phyloP scores from a whole-genome alignment of 1,139 yeast genomes.

The Saccharomyces hybrid region DNA sequence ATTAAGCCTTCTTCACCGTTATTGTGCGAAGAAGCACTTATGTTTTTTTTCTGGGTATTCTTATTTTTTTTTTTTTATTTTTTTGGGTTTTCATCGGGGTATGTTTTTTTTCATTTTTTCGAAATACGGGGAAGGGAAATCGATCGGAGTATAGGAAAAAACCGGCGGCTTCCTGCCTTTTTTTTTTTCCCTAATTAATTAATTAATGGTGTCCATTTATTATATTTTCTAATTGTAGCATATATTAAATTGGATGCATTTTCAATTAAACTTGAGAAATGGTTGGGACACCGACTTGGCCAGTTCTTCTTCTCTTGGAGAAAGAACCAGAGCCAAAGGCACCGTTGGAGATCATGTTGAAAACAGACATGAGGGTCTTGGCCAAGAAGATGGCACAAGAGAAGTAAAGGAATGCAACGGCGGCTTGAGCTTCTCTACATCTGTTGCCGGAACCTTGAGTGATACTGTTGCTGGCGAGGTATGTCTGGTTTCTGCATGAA shows the following conservation, averaged over 20 bases:
- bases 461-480: slow-evolving; percentile 57
- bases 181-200: not conserved
- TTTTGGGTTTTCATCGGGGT: not conserved
- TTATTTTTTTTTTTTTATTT: not conserved
- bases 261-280: slow-evolving; percentile 64
- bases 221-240: not conserved
- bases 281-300: slow-evolving; percentile 80
- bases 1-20: not conserved
- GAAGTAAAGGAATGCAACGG: slow-evolving; percentile 85
- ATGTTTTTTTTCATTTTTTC: not conserved
- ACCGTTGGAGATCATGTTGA: slow-evolving; percentile 60
- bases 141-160: not conserved
- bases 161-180: not conserved
- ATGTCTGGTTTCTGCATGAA: slow-evolving; percentile 66
- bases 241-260: not conserved
- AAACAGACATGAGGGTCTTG: slow-evolving; percentile 54
- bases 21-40: not conserved
- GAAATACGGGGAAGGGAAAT: not conserved
- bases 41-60: not conserved
- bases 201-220: not conserved
- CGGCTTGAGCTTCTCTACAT: slow-evolving; percentile 94
- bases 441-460: slow-evolving; percentile 71
- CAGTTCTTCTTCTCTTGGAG: slow-evolving; percentile 34
- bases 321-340: slow-evolving; percentile 47
- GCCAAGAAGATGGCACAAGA: slow-evolving; percentile 70